Evolutionary conservation across 2,329 filamentous ascomycete species (phyloP), one percentile per base, ranked within the genome.

Genomic region (Fusarium pseudoanthophilum): DNA sequence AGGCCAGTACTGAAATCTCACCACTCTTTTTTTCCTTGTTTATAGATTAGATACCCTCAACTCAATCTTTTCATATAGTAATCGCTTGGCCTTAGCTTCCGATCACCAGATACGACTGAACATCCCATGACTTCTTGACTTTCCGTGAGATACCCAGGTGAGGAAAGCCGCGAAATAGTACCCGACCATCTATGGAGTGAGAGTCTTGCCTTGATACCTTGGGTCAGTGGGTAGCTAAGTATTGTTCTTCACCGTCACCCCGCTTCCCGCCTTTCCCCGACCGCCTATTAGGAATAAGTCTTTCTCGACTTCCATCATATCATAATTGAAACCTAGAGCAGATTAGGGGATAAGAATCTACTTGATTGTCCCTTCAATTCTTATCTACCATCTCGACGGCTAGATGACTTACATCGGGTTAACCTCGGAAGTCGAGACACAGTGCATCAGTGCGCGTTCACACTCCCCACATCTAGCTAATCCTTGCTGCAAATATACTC

Each of bases 401-500:
- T 26, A 32, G 15, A 15, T 51, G 30, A 51, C 60, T 70, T 71
- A 71, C 32, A 68, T 67, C 71, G 71, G 71, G 13, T 64, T 52
- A 74, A 69, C 71, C 18, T 74, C 71, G 71, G 71, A 40, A 69
- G 5, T 4, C 4, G 1, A 6, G 0, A 3, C 11, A 65, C 71
- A 59, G 71, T 74, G 52, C 39, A 28, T 28, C 10, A 46, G 67
- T 68, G 67, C 62, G 51, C 16, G 28, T 11, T 24, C 45, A 24
- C 51, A 73, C 71, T 7, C 16, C 30, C 21, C 63, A 68, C 46
- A 46, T 56, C 37, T 32, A 46, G 30, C 51, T 63, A 68, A 74
- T 68, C 71, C 71, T 68, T 73, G 67, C 40, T 53, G 59, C 71
- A 71, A 74, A 73, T 62, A 73, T 62, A 68, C 71, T 73, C 62